Evolutionary conservation across 352 stramenopile species (phyloP).

Genomic region (Pythium volutum): DNA sequence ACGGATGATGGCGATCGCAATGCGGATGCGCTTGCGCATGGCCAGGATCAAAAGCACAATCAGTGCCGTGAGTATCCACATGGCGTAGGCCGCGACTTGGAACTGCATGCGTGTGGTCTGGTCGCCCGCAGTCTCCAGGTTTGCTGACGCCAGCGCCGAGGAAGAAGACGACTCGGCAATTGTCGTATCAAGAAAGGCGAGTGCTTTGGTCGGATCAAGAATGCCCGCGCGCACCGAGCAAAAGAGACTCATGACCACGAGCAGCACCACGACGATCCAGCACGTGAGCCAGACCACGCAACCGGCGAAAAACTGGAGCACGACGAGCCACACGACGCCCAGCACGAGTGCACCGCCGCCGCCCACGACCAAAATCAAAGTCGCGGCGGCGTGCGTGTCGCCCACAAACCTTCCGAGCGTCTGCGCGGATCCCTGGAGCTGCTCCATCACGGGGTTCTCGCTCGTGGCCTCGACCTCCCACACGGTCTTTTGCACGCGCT

Average conservation of each 20-base stretch:
- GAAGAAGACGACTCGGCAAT: constrained; percentile 11
- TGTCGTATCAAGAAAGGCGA: constrained; percentile 48
- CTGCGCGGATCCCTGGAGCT: constrained; percentile 61
- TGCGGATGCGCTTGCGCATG: constrained; percentile 65
- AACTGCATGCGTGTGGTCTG: constrained; percentile 51
- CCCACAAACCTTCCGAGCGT: constrained; percentile 66
- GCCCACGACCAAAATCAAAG: constrained; percentile 54
- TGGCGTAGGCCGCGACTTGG: constrained; percentile 57
- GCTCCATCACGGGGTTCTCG: constrained; percentile 59
- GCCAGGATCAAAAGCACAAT: constrained; percentile 60
- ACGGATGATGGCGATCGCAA: constrained; percentile 67
- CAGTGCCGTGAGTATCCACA: constrained; percentile 46
- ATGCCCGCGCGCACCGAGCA: constrained; percentile 69
- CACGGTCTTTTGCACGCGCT: constrained; percentile 65
- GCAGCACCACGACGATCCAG: constrained; percentile 50
- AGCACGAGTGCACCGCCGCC: constrained; percentile 50
- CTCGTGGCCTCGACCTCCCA: constrained; percentile 53
- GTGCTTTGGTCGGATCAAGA: constrained; percentile 37
- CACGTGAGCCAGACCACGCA: constrained; percentile 83
- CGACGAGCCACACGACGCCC: constrained; percentile 64
- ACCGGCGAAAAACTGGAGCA: constrained; percentile 75
- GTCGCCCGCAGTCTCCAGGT: constrained; percentile 28
- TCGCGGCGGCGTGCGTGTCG: constrained; percentile 65
- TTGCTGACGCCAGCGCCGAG: constrained; percentile 23
- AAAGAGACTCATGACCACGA: constrained; percentile 72